Base-by-base conservation (phyloP, 345 rosid species). In the Cochlearia excelsa region DNA sequence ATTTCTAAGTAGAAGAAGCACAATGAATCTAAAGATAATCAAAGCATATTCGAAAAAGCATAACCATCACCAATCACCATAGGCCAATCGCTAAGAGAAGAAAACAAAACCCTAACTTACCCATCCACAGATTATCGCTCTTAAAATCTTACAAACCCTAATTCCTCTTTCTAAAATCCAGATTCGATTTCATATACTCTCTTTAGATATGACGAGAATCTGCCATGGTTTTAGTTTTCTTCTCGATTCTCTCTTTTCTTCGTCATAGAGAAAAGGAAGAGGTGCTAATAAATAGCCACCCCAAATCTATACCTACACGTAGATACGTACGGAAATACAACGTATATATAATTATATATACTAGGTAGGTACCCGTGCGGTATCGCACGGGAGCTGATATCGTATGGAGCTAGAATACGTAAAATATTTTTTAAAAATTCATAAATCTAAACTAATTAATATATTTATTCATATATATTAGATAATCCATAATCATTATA, bases 101-200 rank as follows among this genome's bases (percentile, higher is more conserved):
- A 3, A 38, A 38, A 4, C 41, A 7, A 54, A 61, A 47, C 73
- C 62, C 33, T 61, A 61, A 61, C 50, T 34, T 7, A 51, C 72
- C 73, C 66, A 44, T 60, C 68, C 74, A 59, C 67, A 69, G 51
- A 53, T 70, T 76, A 46, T 41, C 66, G 59, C 67, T 59, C 10
- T 39, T 16, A 10, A 38, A 4, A 37, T 30, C 47, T 4, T 30
- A 45, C 9, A 52, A 62, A 69, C 74, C 64, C 64, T 54, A 61
- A 33, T 47, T 54, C 54, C 50, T 61, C 61, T 48, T 3, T 16
- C 23, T 3, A 23, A 40, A 26, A 54, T 68, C 57, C 47, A 63
- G 48, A 69, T 40, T 56, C 65, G 54, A 56, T 50, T 34, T 7
- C 28, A 37, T 5, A 4, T 27, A 49, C n/a, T 47, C 57, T 41